Evolutionary conservation across 306 rosid species (phyloP), one percentile per base, ranked within the genome.

Genomic region (Glycine latifolia): DNA sequence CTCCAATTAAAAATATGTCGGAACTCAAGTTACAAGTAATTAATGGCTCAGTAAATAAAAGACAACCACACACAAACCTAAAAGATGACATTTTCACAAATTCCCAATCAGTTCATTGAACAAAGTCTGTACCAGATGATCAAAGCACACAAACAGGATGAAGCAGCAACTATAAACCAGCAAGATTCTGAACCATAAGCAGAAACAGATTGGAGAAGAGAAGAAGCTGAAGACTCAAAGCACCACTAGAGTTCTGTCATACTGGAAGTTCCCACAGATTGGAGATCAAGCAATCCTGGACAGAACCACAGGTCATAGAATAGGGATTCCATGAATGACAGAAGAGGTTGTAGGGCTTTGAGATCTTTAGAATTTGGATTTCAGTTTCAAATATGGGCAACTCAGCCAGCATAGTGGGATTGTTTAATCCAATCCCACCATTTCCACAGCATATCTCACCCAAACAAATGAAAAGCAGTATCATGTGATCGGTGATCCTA

Each of bases 341-440:
- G 16, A 62, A 33, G n/a, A 31, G 47, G 26, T 65, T 39, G 20
- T 59, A 20, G 56, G 12, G 55, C 50, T 59, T 12, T 60, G 56
- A 37, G 20, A 7, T 52, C 75, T 10, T 10, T 13, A 20, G 44
- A 47, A 9, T 48, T 69, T 50, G 7, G 46, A 48, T 8, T 56
- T 56, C 7, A 41, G 68, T 12, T 74, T 16, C 41, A 31, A 62
- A 76, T 61, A 76, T 48, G 71, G 12, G 31, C 16, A 75, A 47
- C 33, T 20, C 14, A 46, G 26, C 79, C 33, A 46, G 7, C 7
- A 61, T 11, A 10, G 61, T 9, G 39, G 39, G 26, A 48, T 39
- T 39, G 44, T 39, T 39, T 39, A 63, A 50, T 48, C 48, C 52
- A 10, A 63, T 48, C 80, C 55, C 10, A 31, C 50, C 72, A 48